These are phyloP conservation scores for Pleurotus eryngii DNA, from an alignment of 768 basidiomycete genomes.

Conservation along the genomic window DNA sequence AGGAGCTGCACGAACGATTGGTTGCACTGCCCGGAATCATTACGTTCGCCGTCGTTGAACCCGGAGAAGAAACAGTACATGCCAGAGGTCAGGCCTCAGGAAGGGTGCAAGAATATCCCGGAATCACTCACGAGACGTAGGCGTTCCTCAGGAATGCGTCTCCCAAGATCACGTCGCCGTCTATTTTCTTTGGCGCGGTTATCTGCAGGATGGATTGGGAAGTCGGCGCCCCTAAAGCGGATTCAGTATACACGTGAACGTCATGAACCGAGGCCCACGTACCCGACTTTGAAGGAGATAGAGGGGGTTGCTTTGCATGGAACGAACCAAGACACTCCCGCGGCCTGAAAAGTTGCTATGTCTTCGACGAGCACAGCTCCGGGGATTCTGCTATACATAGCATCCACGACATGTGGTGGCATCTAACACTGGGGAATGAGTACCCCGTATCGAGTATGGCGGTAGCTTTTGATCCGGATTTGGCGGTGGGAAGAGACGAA, in stretches of 20 bases:
- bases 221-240: constrained; percentile 34
- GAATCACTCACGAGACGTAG: constrained; percentile 10
- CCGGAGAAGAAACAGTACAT: constrained; percentile 44
- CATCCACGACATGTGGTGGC: constrained; percentile 43
- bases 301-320: constrained; percentile 66
- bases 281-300: constrained; percentile 62
- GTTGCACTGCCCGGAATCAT: constrained; percentile 36
- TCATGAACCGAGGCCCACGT: constrained; percentile 13
- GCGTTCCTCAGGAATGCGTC: constrained; percentile 61
- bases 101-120: background rate
- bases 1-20: constrained; percentile 63
- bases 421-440: constrained; percentile 63
- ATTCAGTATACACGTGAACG: background rate
- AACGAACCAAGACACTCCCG: constrained; percentile 52
- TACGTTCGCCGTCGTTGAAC: constrained; percentile 63
- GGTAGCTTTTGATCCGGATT: constrained; percentile 38
- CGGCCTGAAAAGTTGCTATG: constrained; percentile 27
- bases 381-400: constrained; percentile 55
- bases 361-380: constrained; percentile 40
- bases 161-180: constrained; percentile 63
- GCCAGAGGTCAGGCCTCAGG: background rate
- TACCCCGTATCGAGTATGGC: constrained; percentile 70
- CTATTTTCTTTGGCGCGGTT: constrained; percentile 36
- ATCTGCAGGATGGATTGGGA: constrained; percentile 69
- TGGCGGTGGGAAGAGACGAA: constrained; percentile 41